Base-by-base conservation (phyloP, 352 stramenopile genomes). In the Phytophthora europaea region DNA sequence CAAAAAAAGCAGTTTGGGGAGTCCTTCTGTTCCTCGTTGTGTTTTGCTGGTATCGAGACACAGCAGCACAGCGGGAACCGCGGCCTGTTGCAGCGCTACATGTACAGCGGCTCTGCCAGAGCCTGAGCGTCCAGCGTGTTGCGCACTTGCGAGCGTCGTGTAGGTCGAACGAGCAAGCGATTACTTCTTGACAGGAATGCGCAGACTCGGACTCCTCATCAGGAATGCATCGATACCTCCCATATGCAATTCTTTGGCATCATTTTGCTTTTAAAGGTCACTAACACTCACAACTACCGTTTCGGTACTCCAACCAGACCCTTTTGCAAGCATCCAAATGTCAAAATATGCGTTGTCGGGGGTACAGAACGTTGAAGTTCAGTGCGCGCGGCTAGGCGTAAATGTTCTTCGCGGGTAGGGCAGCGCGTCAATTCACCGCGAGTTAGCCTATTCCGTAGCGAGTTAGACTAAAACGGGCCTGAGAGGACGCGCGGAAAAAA, bases 361-460 rank as follows among this genome's bases (percentile, higher is more conserved):
- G 63, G 28, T 31, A 31, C 28, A 31, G 28, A 8, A 72, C 36
- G 12, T 79, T 75, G 61, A 79, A 79, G 72, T 73, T 75, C 61
- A 75, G 72, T 59, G 23, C 61, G 12, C 34, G 67, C 22, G 66
- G 66, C 33, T 70, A 69, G 56, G 72, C 20, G 48, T 31, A 63
- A 66, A 38, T 22, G 51, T 78, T 78, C 55, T 71, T 67, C 67
- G 57, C 57, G 58, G 33, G 43, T 69, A 69, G 65, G 59, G 64
- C 28, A 12, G 20, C 16, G 2, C n/a, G 16, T 22, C 20, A 64
- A 59, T 33, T 15, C 52, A 9, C 7, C 13, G 5, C 15, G 20
- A 45, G 26, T 33, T 45, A 16, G 6, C 5, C 13, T 40, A 70
- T 52, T n/a, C 18, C 43, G 54, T 20, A 10, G 8, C 47, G 40